These are phyloP conservation scores for Macrotyloma uniflorum DNA, from an alignment of 306 rosid genomes.

Conservation along the genomic window DNA sequence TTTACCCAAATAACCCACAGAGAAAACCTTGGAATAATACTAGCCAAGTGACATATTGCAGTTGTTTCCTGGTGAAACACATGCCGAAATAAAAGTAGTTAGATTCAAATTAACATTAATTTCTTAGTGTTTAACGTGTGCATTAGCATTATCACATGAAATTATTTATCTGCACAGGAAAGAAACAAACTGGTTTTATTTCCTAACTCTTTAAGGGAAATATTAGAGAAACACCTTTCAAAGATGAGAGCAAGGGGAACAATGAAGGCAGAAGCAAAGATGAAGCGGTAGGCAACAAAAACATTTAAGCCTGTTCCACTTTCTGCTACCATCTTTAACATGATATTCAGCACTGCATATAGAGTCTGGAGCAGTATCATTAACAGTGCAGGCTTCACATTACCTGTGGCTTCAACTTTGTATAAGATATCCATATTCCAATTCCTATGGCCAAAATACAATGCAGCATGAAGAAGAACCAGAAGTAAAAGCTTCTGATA, in stretches of 20 bases:
- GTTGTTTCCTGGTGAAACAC: conserved; percentile 42
- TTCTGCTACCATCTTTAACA: conserved; percentile 56
- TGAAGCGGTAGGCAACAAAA: conserved; percentile 58
- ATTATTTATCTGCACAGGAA: not conserved
- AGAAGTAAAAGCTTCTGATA: conserved; percentile 8
- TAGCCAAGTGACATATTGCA: conserved; percentile 47
- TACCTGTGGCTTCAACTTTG: conserved; percentile 47
- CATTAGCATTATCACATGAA: not conserved
- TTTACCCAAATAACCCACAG: conserved; percentile 74
- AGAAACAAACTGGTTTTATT: not conserved
- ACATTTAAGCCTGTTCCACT: conserved; percentile 62
- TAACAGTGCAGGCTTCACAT: conserved; percentile 49
- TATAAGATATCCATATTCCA: conserved; percentile 28
- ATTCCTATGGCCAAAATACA: not conserved
- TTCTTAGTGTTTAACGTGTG: not conserved
- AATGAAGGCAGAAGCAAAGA: conserved; percentile 53
- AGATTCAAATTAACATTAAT: not conserved
- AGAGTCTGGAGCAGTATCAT: conserved; percentile 53
- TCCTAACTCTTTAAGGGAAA: not conserved
- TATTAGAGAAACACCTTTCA: conserved; percentile 49
- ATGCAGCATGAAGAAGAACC: not conserved
- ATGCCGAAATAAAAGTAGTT: not conserved
- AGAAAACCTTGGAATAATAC: conserved; percentile 56
- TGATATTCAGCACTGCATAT: conserved; percentile 50
- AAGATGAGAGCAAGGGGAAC: conserved; percentile 56